phyloP scores from a whole-genome alignment of 108 stramenopile species.

The Nannochloropsis gaditana region DNA sequence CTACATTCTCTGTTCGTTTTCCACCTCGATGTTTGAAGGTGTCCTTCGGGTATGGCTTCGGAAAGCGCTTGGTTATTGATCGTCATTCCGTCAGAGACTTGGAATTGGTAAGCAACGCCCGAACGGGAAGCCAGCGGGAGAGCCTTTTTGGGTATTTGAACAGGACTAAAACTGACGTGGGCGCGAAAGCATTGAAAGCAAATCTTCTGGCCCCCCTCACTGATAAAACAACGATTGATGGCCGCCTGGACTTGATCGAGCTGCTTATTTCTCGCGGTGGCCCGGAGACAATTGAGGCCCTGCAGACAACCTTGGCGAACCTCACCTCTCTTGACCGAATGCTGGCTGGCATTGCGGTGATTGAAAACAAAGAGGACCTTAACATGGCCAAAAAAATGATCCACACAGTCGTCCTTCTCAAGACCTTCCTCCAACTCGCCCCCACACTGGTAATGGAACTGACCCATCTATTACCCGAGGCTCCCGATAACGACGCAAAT shows the following conservation, averaged over 20 bases:
- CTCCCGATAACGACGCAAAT: background rate
- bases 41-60: conserved; percentile 28
- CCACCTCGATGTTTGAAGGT: conserved; percentile 26
- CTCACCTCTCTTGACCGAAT: conserved; percentile 51
- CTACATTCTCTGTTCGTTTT: conserved; percentile 31
- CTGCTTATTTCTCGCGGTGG: conserved; percentile 38
- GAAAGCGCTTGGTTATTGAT: conserved; percentile 49
- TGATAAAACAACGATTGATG: conserved; percentile 42
- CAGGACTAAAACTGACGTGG: conserved; percentile 52
- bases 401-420: conserved; percentile 36
- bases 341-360: conserved; percentile 43
- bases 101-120: conserved; percentile 45
- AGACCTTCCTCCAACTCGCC: conserved; percentile 20
- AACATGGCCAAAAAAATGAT: conserved; percentile 13
- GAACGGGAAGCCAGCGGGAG: conserved; percentile 42
- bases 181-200: conserved; percentile 45
- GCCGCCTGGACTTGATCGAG: conserved; percentile 42
- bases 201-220: conserved; percentile 46
- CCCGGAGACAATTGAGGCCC: conserved; percentile 3
- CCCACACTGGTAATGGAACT: background rate
- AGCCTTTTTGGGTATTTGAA: conserved; percentile 51
- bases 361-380: background rate
- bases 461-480: background rate
- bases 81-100: conserved; percentile 46
- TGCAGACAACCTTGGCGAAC: conserved; percentile 14